phyloP scores from a whole-genome alignment of 768 basidiomycete genomes.

The Kwoniella heveanensis region DNA sequence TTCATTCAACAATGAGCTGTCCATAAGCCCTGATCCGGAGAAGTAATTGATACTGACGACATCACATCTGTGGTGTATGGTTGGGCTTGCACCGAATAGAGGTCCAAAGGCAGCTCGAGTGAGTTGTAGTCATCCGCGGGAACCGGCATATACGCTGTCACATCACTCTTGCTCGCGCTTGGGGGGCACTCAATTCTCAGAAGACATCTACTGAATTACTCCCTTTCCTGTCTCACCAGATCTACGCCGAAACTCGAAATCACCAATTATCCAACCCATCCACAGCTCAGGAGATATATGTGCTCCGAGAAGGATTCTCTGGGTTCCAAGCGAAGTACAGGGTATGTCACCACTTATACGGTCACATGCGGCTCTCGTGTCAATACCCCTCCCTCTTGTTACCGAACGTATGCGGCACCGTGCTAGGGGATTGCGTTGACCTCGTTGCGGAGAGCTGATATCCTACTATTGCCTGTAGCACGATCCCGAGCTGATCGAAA shows the following conservation, averaged over 20 bases:
- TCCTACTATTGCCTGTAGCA: conserved; percentile 25
- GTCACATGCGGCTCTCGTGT: too few relatives aligned
- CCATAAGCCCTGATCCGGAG: too few relatives aligned
- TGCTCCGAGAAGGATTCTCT: conserved; percentile 54
- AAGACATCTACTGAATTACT: too few relatives aligned
- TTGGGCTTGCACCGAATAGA: conserved; percentile 21
- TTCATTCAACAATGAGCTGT: background rate
- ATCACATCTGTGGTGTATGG: conserved; percentile 10
- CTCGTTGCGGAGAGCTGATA: background rate
- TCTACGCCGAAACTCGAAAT: conserved; percentile 50
- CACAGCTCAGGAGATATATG: conserved; percentile 46
- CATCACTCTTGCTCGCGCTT: too few relatives aligned
- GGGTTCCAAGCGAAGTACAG: conserved; percentile 50
- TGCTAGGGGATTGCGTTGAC: too few relatives aligned
- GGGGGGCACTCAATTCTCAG: too few relatives aligned
- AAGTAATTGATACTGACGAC: too few relatives aligned
- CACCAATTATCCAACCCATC: conserved; percentile 21
- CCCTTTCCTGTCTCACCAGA: conserved; percentile 29
- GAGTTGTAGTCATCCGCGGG: too few relatives aligned
- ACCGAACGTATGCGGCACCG: too few relatives aligned
- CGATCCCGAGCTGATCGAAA: conserved; percentile 52
- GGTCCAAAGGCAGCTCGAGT: conserved; percentile 54
- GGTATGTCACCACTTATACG: too few relatives aligned
- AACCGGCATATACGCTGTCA: too few relatives aligned
- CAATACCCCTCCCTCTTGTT: too few relatives aligned